Evolutionary conservation across 2,329 filamentous ascomycete species (phyloP).

Genomic region (Dryadomyces sulphureus): DNA sequence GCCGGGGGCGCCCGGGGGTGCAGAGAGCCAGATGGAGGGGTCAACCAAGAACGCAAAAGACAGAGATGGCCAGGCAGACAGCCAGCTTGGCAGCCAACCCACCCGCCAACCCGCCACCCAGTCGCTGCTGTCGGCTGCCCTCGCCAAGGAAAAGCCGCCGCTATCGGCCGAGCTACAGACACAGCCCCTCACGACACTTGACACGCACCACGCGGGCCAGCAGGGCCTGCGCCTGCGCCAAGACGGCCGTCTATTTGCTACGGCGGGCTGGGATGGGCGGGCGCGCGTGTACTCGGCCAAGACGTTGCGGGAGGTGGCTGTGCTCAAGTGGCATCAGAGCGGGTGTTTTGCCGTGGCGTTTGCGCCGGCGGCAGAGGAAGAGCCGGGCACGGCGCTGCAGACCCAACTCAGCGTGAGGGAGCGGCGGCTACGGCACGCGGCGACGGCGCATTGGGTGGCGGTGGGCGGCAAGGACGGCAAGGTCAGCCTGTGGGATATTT

Average conservation of each 20-base stretch:
- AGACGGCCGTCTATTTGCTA: slow-evolving; percentile 73
- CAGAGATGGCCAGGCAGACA: neutral
- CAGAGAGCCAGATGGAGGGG: no score
- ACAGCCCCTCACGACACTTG: slow-evolving; percentile 42
- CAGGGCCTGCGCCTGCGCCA: slow-evolving; percentile 64
- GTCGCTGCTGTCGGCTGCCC: slow-evolving; percentile 18
- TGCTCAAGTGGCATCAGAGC: slow-evolving; percentile 86
- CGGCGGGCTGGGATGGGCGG: slow-evolving; percentile 81
- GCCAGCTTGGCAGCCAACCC: neutral
- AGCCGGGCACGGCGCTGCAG: neutral
- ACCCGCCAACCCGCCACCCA: neutral
- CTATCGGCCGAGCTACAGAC: slow-evolving; percentile 14
- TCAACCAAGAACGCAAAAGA: no score
- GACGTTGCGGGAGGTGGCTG: slow-evolving; percentile 73
- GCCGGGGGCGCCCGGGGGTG: slow-evolving; percentile 9
- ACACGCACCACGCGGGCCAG: slow-evolving; percentile 84
- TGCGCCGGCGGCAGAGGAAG: slow-evolving; percentile 26
- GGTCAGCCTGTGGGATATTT: slow-evolving; percentile 91
- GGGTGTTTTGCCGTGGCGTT: slow-evolving; percentile 77
- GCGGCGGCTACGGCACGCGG: slow-evolving; percentile 47
- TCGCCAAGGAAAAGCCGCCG: slow-evolving; percentile 10
- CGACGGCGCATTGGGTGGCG: slow-evolving; percentile 72
- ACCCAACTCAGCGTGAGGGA: slow-evolving; percentile 40
- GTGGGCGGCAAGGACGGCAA: slow-evolving; percentile 91
- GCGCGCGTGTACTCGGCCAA: slow-evolving; percentile 69